Base-by-base conservation (phyloP, 2,329 filamentous ascomycete genomes). In the Colletotrichum paranaense region DNA sequence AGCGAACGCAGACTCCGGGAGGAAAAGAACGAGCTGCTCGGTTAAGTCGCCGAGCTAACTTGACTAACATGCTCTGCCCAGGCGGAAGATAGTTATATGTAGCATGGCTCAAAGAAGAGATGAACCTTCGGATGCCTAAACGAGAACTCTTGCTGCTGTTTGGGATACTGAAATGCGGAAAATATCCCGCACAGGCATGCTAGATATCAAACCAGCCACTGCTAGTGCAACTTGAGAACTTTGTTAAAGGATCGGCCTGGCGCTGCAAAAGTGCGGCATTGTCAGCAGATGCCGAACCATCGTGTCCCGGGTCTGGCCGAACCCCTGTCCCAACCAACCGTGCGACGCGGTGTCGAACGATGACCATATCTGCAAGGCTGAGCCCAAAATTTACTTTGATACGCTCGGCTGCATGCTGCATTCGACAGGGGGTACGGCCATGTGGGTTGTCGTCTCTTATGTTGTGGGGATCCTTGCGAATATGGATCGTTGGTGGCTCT, bases 1-100 rank as follows among this genome's bases (percentile, higher is more conserved):
- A 82, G 79, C 1, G 65, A 78, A 67, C 75, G 77, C 58, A 78
- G 83, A 57, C 57, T 82, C 19, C 57, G 73, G 14, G 46, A 38
- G 26, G 22, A 60, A 2, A 28, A 68, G 0, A 70, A 67, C 12
- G 57, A 71, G n/a, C 24, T 73, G 12, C 62, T 75, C 49, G 26
- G 35, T 28, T 67, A 42, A 46, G 7, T 42, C 12, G 12, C 32
- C 16, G 8, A 1, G 14, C 8, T 12, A 9, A 19, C 14, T 16
- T 2, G 1, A 26, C 26, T 5, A 26, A 26, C 1, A 26, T 26
- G 26, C 26, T 26, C 26, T 26, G 26, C 26, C 26, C 26, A 26
- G 26, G 26, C 26, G 26, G 26, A 26, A 26, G 26, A 26, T 26
- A 26, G 26, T 26, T 26, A 4, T 26, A 26, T 26, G 4, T n/a